These are phyloP conservation scores for Hyaloscypha variabilis DNA, from an alignment of 495 filamentous ascomycete species.

Conservation along the genomic window DNA sequence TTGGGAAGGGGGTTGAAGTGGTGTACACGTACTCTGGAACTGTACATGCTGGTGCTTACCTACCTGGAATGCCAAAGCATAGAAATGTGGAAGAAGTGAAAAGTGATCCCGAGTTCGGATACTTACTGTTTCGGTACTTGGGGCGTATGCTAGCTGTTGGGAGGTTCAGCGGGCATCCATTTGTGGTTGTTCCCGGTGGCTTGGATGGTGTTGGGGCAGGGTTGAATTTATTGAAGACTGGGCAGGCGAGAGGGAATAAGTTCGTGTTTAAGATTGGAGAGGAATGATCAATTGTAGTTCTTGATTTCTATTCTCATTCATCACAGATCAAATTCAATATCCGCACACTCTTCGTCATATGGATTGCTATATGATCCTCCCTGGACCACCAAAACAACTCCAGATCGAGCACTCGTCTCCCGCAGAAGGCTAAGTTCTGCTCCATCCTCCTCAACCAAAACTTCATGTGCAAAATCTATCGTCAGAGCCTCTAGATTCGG, in stretches of 20 bases:
- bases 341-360: too few species aligned
- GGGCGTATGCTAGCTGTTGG: conserved; percentile 55
- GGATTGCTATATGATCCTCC: too few species aligned
- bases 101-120: conserved; percentile 56
- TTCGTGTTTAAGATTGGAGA: conserved; percentile 62
- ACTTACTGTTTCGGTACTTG: conserved; percentile 57
- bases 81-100: conserved; percentile 11
- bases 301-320: too few species aligned
- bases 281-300: too few species aligned
- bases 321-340: too few species aligned
- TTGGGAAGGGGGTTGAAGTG: conserved; percentile 27
- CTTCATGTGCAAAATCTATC: neutral
- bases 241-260: conserved; percentile 67
- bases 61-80: conserved; percentile 15
- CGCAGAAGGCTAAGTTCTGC: too few species aligned
- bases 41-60: conserved; percentile 44
- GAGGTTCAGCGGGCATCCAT: conserved; percentile 62
- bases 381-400: too few species aligned
- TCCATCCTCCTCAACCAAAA: neutral
- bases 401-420: too few species aligned
- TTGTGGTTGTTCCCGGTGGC: conserved; percentile 59
- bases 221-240: conserved; percentile 57
- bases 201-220: conserved; percentile 57
- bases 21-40: conserved; percentile 57
- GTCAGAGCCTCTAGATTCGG: neutral